Evolutionary conservation across 2,329 filamentous ascomycete genomes (phyloP), one percentile per base, ranked within the genome.

Genomic region (Polychaeton citri): DNA sequence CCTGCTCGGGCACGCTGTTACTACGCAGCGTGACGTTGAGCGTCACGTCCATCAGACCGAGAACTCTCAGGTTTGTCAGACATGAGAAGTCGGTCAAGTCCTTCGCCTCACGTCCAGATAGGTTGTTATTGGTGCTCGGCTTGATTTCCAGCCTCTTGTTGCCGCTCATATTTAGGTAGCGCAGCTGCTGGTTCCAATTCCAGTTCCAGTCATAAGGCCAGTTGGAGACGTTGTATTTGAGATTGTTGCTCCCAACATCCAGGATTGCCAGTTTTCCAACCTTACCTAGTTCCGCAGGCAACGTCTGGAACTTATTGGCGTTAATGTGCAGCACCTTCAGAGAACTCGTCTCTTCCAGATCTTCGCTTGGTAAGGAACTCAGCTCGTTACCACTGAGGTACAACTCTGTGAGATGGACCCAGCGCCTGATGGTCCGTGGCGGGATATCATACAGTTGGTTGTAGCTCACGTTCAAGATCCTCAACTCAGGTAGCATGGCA

Each of bases 131-230:
- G 33, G 73, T 74, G 41, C 65, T 74, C 1, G 74, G 74, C 51
- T 78, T 79, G 63, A 98, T 96, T 59, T 98, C 90, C 21, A 98
- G 64, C 34, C 88, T 78, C 59, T 94, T 95, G 64, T 98, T 98
- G 35, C 90, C 90, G 1, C 88, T 96, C 52, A 98, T 69, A 53
- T 96, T 98, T 43, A 98, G 77, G 53, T 92, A 98, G 43, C 87
- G 81, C 45, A 98, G 65, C 50, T 95, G 92, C 33, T 82, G 84
- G 52, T 98, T 98, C 69, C 90, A 83, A 53, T 96, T 96, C 90
- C 90, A 98, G 52, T 98, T 98, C 90, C 90, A 98, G 56, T 98
- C 90, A 55, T 98, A 98, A 0, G 88, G 90, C 69, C 93, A 94
- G 53, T 98, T 98, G 19, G 86, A 90, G 33, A 98, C 92, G 55